phyloP scores from a whole-genome alignment of 208 protist genomes.

The Borovskyia barvae region DNA sequence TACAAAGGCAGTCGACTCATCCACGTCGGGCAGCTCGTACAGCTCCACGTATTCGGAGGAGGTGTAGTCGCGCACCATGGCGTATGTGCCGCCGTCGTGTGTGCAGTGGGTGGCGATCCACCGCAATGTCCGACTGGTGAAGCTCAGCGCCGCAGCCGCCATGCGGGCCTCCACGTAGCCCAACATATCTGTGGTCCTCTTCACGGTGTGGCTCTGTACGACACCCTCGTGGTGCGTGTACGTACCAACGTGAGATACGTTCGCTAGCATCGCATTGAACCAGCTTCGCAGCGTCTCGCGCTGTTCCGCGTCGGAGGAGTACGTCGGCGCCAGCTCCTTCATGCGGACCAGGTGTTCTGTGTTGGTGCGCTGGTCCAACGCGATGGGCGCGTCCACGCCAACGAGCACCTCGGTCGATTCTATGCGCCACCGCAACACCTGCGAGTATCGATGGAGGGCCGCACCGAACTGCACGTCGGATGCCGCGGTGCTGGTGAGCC shows the following conservation, averaged over 20 bases:
- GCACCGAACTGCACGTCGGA: slow-evolving; percentile 15
- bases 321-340: slow-evolving; percentile 25
- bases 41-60: slow-evolving; percentile 60
- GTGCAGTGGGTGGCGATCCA: slow-evolving; percentile 66
- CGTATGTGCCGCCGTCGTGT: slow-evolving; percentile 68
- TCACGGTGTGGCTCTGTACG: slow-evolving; percentile 69
- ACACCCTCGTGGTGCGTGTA: slow-evolving; percentile 79
- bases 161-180: slow-evolving; percentile 53
- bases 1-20: slow-evolving; percentile 19
- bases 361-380: slow-evolving; percentile 59
- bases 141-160: slow-evolving; percentile 78
- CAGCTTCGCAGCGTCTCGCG: slow-evolving; percentile 63
- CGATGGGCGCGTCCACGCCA: slow-evolving; percentile 77
- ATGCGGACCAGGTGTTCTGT: slow-evolving; percentile 68
- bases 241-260: slow-evolving; percentile 73
- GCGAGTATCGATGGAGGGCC: slow-evolving; percentile 47
- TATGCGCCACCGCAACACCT: slow-evolving; percentile 75
- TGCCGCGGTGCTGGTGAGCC: slow-evolving; percentile 13
- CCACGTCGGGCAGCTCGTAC: slow-evolving; percentile 55
- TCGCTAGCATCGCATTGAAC: slow-evolving; percentile 84
- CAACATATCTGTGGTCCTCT: slow-evolving; percentile 71
- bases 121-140: slow-evolving; percentile 76
- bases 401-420: slow-evolving; percentile 70
- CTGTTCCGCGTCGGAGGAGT: slow-evolving; percentile 32
- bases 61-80: slow-evolving; percentile 48